Percentiles rank a stretch among this genome's conserved stretches.
phyloP scores from a whole-genome alignment of 352 stramenopile species.

The Pythium aphanidermatum region DNA sequence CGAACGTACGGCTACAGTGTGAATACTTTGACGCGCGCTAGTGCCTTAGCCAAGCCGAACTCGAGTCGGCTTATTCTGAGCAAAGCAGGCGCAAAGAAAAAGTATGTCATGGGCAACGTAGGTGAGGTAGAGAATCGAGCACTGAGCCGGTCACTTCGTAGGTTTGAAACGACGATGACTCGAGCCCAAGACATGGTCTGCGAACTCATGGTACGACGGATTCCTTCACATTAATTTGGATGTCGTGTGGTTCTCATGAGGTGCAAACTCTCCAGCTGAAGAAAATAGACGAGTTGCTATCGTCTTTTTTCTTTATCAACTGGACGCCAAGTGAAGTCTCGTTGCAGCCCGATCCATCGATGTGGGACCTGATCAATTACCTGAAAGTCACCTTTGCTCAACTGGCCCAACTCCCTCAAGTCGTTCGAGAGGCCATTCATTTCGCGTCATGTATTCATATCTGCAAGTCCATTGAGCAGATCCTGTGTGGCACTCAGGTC shows the following conservation, averaged over 20 bases:
- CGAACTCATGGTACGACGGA: constrained; percentile 59
- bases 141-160: too few species aligned
- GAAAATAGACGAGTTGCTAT: constrained; percentile 76
- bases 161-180: constrained; percentile 72
- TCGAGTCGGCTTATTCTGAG: constrained; percentile 44
- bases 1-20: constrained; percentile 66
- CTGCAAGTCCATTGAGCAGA: constrained; percentile 65
- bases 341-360: constrained; percentile 59
- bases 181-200: constrained; percentile 79
- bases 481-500: constrained; percentile 48
- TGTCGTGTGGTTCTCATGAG: too few species aligned
- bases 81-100: constrained; percentile 72
- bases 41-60: constrained; percentile 32
- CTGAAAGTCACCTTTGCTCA: constrained; percentile 76
- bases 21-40: constrained; percentile 34
- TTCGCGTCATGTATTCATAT: constrained; percentile 79
- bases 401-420: constrained; percentile 41
- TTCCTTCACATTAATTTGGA: not conserved
- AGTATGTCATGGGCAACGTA: constrained; percentile 19
- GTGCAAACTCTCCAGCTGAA: constrained; percentile 59
- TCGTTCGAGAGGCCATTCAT: constrained; percentile 60
- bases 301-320: constrained; percentile 73
- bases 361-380: constrained; percentile 85
- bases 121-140: too few species aligned
- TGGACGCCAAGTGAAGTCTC: constrained; percentile 53